phyloP scores from a whole-genome alignment of 495 filamentous ascomycete genomes.

The Cercophora sp. region DNA sequence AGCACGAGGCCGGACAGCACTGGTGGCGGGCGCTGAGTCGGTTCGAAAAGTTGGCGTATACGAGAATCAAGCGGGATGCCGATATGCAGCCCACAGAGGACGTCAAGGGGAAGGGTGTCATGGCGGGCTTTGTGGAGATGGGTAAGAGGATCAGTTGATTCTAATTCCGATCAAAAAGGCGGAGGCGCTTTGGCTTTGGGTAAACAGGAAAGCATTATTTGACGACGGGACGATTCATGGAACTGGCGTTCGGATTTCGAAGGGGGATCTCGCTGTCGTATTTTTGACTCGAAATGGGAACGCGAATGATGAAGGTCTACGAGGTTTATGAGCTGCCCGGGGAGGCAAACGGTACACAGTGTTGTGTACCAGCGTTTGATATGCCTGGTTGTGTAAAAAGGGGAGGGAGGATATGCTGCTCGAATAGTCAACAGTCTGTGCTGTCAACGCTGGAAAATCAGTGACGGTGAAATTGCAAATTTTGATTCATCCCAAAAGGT shows the following conservation, averaged over 20 bases:
- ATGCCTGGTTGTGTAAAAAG: too few relatives aligned
- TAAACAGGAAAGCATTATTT: neutral
- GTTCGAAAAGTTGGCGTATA: conserved; percentile 80
- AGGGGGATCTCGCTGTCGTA: too few relatives aligned
- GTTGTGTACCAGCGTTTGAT: neutral
- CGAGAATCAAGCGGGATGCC: conserved; percentile 62
- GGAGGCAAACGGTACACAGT: neutral
- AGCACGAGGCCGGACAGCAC: conserved; percentile 86
- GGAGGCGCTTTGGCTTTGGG: neutral
- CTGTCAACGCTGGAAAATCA: too few relatives aligned
- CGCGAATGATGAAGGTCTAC: too few relatives aligned
- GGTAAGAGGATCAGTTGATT: conserved; percentile 15
- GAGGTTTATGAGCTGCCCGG: neutral
- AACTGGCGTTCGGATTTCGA: conserved; percentile 7
- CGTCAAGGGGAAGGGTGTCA: conserved; percentile 14
- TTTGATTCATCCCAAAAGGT: neutral
- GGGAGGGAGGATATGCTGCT: too few relatives aligned
- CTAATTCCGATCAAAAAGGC: neutral
- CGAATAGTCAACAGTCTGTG: too few relatives aligned
- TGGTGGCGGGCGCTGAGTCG: conserved; percentile 85
- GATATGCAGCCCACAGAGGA: conserved; percentile 41
- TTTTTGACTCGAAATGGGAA: too few relatives aligned
- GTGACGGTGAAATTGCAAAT: too few relatives aligned
- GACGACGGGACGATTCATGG: conserved; percentile 4
- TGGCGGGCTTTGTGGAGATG: neutral